These are phyloP conservation scores for Tricholoma matsutake DNA, from an alignment of 768 basidiomycete species.

Conservation along the genomic window DNA sequence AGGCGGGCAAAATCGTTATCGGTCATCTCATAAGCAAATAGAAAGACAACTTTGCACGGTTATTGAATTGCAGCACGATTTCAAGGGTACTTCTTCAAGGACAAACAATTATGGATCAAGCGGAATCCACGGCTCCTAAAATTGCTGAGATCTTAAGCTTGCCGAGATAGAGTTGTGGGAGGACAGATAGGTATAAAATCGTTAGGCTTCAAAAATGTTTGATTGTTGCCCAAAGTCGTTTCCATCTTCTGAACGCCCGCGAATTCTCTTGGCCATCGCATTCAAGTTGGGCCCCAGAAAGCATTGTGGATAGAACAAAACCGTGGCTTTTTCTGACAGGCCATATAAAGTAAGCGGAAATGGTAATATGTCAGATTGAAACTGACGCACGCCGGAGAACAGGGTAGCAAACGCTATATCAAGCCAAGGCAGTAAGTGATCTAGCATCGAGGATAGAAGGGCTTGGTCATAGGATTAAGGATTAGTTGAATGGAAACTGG, in stretches of 20 bases:
- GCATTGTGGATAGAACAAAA: too few species aligned
- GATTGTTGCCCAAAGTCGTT: background rate
- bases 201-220: background rate
- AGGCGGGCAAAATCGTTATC: background rate
- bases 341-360: background rate
- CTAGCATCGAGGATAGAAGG: background rate
- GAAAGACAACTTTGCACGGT: background rate
- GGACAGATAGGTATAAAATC: slow-evolving; percentile 9
- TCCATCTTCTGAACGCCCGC: background rate
- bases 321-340: too few species aligned
- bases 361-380: too few species aligned
- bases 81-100: background rate
- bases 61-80: background rate
- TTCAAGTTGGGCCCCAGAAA: background rate
- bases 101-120: slow-evolving; percentile 1
- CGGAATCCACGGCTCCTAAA: slow-evolving; percentile 19
- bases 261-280: background rate
- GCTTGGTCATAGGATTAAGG: background rate
- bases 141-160: slow-evolving; percentile 3
- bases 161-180: slow-evolving; percentile 11
- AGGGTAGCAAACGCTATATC: too few species aligned
- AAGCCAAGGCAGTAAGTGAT: too few species aligned
- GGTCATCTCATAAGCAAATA: background rate
- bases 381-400: too few species aligned
- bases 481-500: background rate